Conservation (phyloP, 768 basidiomycete genomes). For the Imleria badia region DNA sequence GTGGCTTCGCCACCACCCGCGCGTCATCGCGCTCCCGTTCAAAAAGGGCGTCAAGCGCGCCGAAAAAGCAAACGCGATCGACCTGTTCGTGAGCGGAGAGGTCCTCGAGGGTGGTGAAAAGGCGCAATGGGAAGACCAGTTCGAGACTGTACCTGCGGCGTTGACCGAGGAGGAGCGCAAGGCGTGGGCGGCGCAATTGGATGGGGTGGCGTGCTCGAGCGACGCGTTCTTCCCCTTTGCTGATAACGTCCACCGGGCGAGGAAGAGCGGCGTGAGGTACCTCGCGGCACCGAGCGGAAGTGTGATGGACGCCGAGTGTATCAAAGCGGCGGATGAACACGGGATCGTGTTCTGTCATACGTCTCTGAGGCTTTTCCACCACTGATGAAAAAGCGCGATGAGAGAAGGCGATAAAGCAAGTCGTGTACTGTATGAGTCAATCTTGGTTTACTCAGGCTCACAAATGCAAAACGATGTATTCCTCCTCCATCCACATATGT, state of each 20-base stretch:
- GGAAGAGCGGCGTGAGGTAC: conserved; percentile 89
- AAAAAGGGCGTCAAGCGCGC: conserved; percentile 97
- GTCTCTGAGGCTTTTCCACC: conserved; percentile 85
- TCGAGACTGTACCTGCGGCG: conserved; percentile 67
- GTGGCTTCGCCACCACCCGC: conserved; percentile 98
- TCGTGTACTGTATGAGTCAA: not conserved
- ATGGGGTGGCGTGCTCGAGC: conserved; percentile 88
- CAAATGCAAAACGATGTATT: not conserved
- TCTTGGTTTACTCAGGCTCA: not conserved
- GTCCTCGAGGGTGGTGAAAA: conserved; percentile 86
- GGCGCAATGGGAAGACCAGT: conserved; percentile 86
- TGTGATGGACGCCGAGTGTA: conserved; percentile 96
- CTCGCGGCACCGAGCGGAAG: conserved; percentile 91
- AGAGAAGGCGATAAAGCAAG: conserved; percentile 3
- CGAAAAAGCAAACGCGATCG: conserved; percentile 98
- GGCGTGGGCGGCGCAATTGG: conserved; percentile 71
- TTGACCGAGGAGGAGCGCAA: conserved; percentile 70
- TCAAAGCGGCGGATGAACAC: conserved; percentile 95
- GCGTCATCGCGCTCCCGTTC: conserved; percentile 90
- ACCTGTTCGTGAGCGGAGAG: conserved; percentile 92
- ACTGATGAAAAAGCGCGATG: conserved; percentile 37
- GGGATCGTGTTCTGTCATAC: conserved; percentile 92
- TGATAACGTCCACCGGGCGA: conserved; percentile 93
- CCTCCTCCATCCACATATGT: not conserved
- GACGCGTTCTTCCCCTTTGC: conserved; percentile 99